A percentile compares a stretch with the other conserved stretches of the same genome.
phyloP scores from a whole-genome alignment of 805 yeast genomes.

The Wickerhamomyces canadensis region DNA sequence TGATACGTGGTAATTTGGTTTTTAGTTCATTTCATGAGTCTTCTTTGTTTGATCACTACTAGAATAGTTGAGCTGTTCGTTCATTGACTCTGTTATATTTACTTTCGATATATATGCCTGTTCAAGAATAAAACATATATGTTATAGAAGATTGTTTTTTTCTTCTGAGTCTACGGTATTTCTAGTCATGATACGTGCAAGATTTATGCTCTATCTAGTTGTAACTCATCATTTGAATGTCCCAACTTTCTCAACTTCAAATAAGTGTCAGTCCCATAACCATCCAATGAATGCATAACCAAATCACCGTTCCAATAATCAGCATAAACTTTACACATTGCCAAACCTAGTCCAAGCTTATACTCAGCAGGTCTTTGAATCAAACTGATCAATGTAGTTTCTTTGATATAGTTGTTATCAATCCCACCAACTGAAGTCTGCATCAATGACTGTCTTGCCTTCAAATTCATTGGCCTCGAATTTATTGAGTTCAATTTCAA shows the following conservation, averaged over 20 bases:
- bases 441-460: constrained; percentile 25
- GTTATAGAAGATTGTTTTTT: too few species aligned
- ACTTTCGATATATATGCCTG: too few species aligned
- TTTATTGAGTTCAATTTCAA: constrained; percentile 30
- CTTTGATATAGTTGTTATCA: constrained; percentile 24
- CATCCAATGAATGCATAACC: constrained; percentile 77
- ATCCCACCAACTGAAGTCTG: constrained; percentile 38
- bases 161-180: too few species aligned
- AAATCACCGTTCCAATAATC: constrained; percentile 96
- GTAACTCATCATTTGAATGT: constrained; percentile 52
- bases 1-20: too few species aligned
- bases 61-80: too few species aligned
- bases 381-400: constrained; percentile 52
- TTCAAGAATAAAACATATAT: too few species aligned
- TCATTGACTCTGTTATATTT: too few species aligned
- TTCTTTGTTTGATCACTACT: too few species aligned
- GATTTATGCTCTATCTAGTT: constrained; percentile 66
- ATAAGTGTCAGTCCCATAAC: constrained; percentile 88
- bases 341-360: constrained; percentile 83
- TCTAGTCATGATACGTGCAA: background rate
- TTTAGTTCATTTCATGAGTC: too few species aligned
- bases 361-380: constrained; percentile 68
- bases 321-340: constrained; percentile 88
- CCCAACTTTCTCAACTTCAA: constrained; percentile 78
- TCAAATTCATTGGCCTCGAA: constrained; percentile 17